These are phyloP conservation scores for Solanum chacoense DNA, from an alignment of 305 asterid genomes.

Conservation along the genomic window DNA sequence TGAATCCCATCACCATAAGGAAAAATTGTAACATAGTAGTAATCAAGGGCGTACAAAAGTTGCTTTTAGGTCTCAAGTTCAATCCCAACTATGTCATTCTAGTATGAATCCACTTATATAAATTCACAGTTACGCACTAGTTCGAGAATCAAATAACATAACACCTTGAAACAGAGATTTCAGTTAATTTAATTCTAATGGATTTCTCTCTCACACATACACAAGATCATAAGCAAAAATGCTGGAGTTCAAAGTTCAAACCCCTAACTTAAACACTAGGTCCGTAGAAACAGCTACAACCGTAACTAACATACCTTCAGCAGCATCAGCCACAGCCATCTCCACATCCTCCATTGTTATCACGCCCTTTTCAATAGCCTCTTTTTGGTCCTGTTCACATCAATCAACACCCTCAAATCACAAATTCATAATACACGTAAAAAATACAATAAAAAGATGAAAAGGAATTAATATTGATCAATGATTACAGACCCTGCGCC, in stretches of 20 bases:
- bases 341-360: slow-evolving; percentile 75
- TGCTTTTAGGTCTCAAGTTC: not conserved
- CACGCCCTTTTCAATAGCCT: slow-evolving; percentile 53
- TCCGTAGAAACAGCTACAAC: not conserved
- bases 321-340: slow-evolving; percentile 69
- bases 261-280: not conserved
- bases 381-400: slow-evolving; percentile 63
- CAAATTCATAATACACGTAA: not conserved
- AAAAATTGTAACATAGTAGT: not conserved
- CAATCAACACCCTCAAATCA: not conserved
- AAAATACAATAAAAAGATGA: not conserved
- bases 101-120: not conserved
- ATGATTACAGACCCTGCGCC: slow-evolving; percentile 58
- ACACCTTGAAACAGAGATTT: not conserved
- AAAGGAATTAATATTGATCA: not conserved
- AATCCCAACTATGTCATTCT: not conserved
- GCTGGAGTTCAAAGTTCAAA: not conserved
- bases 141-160: not conserved
- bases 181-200: not conserved
- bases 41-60: not conserved
- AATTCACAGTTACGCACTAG: not conserved
- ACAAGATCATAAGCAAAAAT: not conserved
- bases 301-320: not conserved
- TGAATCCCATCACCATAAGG: not conserved
- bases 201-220: not conserved